phyloP scores from a whole-genome alignment of 192 early-diverging fungal genomes.

The Linnemannia hyalina region DNA sequence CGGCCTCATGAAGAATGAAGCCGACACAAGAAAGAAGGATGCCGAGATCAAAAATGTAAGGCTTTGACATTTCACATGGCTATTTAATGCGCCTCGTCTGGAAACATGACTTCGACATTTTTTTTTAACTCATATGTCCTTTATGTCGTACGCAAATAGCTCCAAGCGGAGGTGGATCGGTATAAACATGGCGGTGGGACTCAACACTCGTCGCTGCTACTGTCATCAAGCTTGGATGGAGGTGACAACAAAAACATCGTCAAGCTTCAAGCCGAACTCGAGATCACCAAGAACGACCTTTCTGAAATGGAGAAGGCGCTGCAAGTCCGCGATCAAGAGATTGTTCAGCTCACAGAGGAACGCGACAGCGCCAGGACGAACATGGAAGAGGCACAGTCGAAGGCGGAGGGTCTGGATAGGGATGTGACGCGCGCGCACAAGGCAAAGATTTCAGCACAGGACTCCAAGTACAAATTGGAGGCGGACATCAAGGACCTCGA shows the following conservation, averaged over 20 bases:
- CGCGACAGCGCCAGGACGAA: slow-evolving; percentile 4
- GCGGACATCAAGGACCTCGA: not conserved
- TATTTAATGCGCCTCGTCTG: not conserved
- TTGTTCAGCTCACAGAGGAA: not conserved
- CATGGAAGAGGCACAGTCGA: slow-evolving; percentile 9
- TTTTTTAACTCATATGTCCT: not conserved
- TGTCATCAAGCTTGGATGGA: not conserved
- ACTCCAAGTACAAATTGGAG: not conserved
- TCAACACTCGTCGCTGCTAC: not conserved
- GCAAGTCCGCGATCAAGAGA: not conserved
- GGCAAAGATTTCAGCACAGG: slow-evolving; percentile 14
- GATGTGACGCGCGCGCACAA: slow-evolving; percentile 18
- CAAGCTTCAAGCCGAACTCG: slow-evolving; percentile 12
- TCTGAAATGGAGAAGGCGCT: not conserved
- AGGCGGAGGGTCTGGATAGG: not conserved
- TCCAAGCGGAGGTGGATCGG: not conserved
- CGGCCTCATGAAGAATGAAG: slow-evolving; percentile 7
- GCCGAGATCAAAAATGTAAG: not conserved
- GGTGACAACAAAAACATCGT: not conserved
- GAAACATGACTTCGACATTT: not conserved
- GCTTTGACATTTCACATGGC: not conserved
- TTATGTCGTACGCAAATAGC: not conserved
- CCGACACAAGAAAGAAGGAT: not conserved
- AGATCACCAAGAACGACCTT: not conserved
- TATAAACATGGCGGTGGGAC: not conserved